These are phyloP conservation scores for Hypoxylon sp. DNA, from an alignment of 2,329 filamentous ascomycete species.

Conservation along the genomic window DNA sequence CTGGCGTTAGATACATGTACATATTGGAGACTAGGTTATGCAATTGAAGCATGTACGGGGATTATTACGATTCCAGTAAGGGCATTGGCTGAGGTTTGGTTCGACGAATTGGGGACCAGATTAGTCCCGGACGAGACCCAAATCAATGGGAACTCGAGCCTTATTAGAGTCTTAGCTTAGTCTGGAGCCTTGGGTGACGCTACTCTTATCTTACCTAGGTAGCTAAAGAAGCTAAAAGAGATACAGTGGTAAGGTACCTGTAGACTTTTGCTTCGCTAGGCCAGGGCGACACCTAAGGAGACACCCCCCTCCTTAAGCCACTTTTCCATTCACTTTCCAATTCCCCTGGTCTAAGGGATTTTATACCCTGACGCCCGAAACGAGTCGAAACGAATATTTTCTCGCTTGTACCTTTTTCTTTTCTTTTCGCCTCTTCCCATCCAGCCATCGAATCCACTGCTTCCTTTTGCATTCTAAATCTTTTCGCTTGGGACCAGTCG, in stretches of 20 bases:
- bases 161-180: slow-evolving; percentile 24
- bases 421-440: slow-evolving; percentile 33
- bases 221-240: not conserved
- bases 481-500: slow-evolving; percentile 34
- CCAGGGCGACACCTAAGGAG: slow-evolving; percentile 18
- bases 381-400: slow-evolving; percentile 39
- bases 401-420: slow-evolving; percentile 29
- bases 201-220: no score
- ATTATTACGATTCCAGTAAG: slow-evolving; percentile 31
- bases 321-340: slow-evolving; percentile 28
- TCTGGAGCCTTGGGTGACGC: not conserved
- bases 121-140: slow-evolving; percentile 42
- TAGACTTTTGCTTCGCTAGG: not conserved
- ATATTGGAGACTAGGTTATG: slow-evolving; percentile 31
- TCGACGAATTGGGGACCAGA: slow-evolving; percentile 31
- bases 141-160: slow-evolving; percentile 44
- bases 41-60: slow-evolving; percentile 35
- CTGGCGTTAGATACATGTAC: not conserved
- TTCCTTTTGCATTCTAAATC: slow-evolving; percentile 41
- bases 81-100: slow-evolving; percentile 28
- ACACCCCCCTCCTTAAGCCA: slow-evolving; percentile 39
- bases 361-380: slow-evolving; percentile 37
- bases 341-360: slow-evolving; percentile 37
- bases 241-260: slow-evolving; percentile 6
- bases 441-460: slow-evolving; percentile 37